phyloP scores from a whole-genome alignment of 805 yeast species.

The Saturnispora zaruensis region DNA sequence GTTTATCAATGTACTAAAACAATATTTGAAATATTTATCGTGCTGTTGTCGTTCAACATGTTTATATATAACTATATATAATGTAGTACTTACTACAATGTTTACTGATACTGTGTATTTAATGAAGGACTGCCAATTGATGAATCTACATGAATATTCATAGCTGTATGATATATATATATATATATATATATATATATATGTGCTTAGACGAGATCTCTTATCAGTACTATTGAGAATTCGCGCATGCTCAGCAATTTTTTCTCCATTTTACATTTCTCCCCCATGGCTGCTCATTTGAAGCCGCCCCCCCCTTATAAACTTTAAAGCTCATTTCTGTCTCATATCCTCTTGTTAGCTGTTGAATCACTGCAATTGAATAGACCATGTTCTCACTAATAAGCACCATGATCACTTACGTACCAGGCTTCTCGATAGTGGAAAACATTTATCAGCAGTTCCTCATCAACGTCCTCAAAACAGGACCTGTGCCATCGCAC shows the following conservation, averaged over 20 bases:
- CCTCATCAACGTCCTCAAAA: constrained; percentile 33
- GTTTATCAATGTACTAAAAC: not conserved
- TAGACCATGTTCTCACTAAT: constrained; percentile 1
- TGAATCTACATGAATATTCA: not conserved
- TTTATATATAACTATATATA: not conserved
- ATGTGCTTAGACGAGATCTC: not conserved
- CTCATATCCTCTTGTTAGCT: not conserved
- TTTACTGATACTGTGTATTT: not conserved
- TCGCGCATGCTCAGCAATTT: not conserved
- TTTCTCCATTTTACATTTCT: not conserved
- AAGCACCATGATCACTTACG: not conserved
- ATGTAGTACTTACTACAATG: not conserved
- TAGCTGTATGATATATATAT: no score
- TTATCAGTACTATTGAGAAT: not conserved
- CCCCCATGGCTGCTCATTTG: not conserved
- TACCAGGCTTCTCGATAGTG: constrained; percentile 19
- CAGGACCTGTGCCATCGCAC: constrained; percentile 75
- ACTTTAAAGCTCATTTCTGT: not conserved
- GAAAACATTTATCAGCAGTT: constrained; percentile 26
- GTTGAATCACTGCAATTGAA: not conserved
- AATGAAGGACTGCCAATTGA: not conserved
- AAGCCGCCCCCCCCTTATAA: not conserved
- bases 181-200: no score
- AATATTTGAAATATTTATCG: not conserved
- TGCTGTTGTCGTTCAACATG: not conserved